Base-by-base conservation (phyloP, 2,329 filamentous ascomycete genomes). In the Xylaria sp. region DNA sequence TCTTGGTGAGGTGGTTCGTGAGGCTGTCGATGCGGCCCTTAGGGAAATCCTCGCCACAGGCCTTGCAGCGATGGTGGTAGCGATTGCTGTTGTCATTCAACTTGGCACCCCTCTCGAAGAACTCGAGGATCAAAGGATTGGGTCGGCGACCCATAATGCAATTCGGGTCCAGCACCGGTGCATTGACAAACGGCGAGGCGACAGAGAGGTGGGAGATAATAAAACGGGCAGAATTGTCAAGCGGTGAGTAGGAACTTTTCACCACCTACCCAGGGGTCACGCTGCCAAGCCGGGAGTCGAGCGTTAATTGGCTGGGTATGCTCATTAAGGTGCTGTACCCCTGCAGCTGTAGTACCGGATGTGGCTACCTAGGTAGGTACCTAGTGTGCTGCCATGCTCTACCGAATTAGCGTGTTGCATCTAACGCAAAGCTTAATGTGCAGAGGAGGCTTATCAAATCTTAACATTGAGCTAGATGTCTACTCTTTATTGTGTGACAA, bases 21-120 rank as follows among this genome's bases (percentile, higher is more conserved):
- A 98, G 82, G 75, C 89, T 93, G 77, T 98, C 94, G 76, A 93
- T 91, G 71, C 94, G 90, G 70, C 94, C 94, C 79, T 97, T 97
- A 71, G 93, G 92, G 72, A 97, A 97, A 80, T 92, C 91, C 81
- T 96, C 92, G 73, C 93, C 93, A 79, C 94, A 97, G 73, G 90
- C 87, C 80, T 92, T 95, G 88, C 94, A 97, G 13, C 92, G 96
- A 78, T 97, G 93, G 75, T 93, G 91, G 78, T 98, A 98, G 67
- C 94, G 90, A 80, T 97, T 97, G 83, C 93, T 96, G 72, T 92
- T 91, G 82, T 97, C 94, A 78, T 91, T 90, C 76, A 97, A 87
- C 82, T 97, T 97, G 48, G 89, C 88, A 10, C 94, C 94, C 74
- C 94, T 89, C 79, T 93, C 89, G 80, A 97, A 98, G 84, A 94